Evolutionary conservation across 768 basidiomycete species (phyloP).

Genomic region (Boletales sp.): DNA sequence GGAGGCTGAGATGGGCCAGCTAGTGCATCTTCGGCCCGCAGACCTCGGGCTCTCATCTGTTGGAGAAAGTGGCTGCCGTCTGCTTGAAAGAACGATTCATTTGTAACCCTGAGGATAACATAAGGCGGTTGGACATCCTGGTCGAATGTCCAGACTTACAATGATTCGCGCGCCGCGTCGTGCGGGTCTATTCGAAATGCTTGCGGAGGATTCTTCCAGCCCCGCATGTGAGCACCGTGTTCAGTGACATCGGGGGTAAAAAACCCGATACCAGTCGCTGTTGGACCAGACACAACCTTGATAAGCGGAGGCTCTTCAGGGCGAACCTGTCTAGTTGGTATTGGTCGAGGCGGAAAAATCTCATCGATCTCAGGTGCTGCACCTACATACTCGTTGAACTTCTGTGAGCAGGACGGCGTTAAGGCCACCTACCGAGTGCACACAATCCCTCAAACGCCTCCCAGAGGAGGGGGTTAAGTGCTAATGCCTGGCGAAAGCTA

Average conservation of each 20-base stretch:
- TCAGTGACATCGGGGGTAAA: slow-evolving; percentile 70
- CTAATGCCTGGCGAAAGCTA: slow-evolving; percentile 70
- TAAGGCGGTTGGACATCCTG: slow-evolving; percentile 2
- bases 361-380: slow-evolving; percentile 68
- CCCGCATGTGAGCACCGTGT: slow-evolving; percentile 53
- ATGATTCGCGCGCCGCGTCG: slow-evolving; percentile 54
- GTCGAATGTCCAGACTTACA: slow-evolving; percentile 40
- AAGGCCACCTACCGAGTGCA: slow-evolving; percentile 52
- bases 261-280: slow-evolving; percentile 65
- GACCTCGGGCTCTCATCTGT: slow-evolving; percentile 37
- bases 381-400: slow-evolving; percentile 41
- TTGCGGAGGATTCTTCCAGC: slow-evolving; percentile 50
- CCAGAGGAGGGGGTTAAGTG: slow-evolving; percentile 79
- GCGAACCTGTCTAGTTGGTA: slow-evolving; percentile 50
- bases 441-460: slow-evolving; percentile 92
- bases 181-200: slow-evolving; percentile 58
- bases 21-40: slow-evolving; percentile 40
- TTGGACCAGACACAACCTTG: slow-evolving; percentile 39
- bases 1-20: slow-evolving; percentile 44
- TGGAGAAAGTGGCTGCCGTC: slow-evolving; percentile 56
- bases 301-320: slow-evolving; percentile 48
- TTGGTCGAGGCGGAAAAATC: slow-evolving; percentile 62
- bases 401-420: slow-evolving; percentile 2
- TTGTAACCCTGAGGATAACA: slow-evolving; percentile 43
- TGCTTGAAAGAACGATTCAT: slow-evolving; percentile 50